Conservation (phyloP, 768 basidiomycete species). For the Pleurotus pulmonarius region DNA sequence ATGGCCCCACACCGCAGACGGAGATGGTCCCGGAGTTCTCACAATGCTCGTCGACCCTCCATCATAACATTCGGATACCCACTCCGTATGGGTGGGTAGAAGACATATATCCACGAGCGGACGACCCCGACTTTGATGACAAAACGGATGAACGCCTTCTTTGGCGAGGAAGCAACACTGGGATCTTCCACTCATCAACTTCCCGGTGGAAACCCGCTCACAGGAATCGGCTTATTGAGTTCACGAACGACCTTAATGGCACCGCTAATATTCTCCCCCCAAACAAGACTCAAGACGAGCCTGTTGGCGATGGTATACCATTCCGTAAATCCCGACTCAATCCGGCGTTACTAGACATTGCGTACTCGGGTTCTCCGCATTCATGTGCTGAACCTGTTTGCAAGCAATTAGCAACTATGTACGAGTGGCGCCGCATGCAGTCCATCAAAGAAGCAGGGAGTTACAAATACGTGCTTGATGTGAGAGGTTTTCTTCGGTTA, state of each 20-base stretch:
- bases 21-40: conserved; percentile 50
- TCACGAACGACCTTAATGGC: conserved; percentile 37
- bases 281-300: conserved; percentile 18
- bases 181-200: conserved; percentile 39
- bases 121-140: conserved; percentile 63
- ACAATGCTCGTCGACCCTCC: conserved; percentile 43
- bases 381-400: conserved; percentile 43
- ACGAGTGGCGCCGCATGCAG: conserved; percentile 47
- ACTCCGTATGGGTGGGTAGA: conserved; percentile 45
- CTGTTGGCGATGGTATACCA: conserved; percentile 28
- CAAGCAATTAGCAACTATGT: conserved; percentile 36
- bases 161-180: conserved; percentile 78
- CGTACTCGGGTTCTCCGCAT: conserved; percentile 43
- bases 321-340: conserved; percentile 39
- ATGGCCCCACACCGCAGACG: conserved; percentile 40
- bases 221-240: conserved; percentile 41
- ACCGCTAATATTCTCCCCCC: conserved; percentile 35
- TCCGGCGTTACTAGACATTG: conserved; percentile 58
- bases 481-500: conserved; percentile 22
- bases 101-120: conserved; percentile 31
- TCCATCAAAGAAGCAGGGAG: conserved; percentile 43
- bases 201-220: conserved; percentile 50
- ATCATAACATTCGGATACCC: conserved; percentile 53
- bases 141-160: conserved; percentile 59
- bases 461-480: conserved; percentile 61